Evolutionary conservation across 1,284 basidiomycete genomes (phyloP), one percentile per base, ranked within the genome.

Genomic region (Limonomyces culmigenus): DNA sequence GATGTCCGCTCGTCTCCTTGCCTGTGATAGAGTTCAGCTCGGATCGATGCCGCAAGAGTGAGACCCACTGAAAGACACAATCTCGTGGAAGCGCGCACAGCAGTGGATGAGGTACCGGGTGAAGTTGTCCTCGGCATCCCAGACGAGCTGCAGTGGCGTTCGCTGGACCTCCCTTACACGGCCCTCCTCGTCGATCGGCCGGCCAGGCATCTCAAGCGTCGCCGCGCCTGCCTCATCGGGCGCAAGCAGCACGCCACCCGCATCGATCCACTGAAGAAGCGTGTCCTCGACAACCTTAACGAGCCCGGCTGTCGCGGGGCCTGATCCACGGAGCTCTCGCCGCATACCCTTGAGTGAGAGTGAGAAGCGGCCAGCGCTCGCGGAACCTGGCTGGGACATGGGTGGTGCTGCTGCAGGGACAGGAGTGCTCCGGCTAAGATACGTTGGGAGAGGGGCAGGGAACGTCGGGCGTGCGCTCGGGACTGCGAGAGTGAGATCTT

Each of bases 31-130:
- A 10, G 18, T 19, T 35, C 16, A 16, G 25, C 34, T 35, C 32
- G 13, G 33, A 34, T 25, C 32, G 39, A 29, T 8, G 29, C 34
- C 14, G 20, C 16, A 33, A 17, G 17, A 8, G 35, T 12, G 25
- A 20, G 43, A 15, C n/a, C 47, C 50, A 81, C 81, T 85, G 60
- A 74, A 86, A 53, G 75, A 79, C 43, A 85, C 73, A 37, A 85
- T 54, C 39, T 72, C 71, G 49, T 85, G 70, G 52, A 77, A 85
- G 27, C 81, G 62, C 32, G 80, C 79, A 41, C 77, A 75, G 44
- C 80, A 85, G 44, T 86, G 81, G 5, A 85, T 70, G 33, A 85
- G 66, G 47, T 81, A 85, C 25, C 81, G 61, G 20, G 74, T 70
- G 56, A 83, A 84, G 0, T 69, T 59, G 47, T 81, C 76, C 2